Evolutionary conservation across 148 eudicot genomes (phyloP), one percentile per base, ranked within the genome.

Genomic region (Vaccinium corymbosum): DNA sequence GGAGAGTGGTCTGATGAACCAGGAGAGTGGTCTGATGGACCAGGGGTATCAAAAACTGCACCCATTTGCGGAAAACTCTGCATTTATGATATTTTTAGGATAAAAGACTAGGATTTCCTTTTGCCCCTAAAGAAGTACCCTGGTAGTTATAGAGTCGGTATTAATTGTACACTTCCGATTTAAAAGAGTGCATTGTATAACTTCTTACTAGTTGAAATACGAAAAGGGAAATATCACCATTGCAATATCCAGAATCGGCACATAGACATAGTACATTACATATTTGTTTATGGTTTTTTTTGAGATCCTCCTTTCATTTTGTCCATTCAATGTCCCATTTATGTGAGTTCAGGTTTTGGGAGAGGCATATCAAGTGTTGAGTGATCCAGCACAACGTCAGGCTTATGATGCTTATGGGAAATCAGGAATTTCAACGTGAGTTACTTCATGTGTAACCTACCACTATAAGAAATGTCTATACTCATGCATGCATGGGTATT

Each of bases 301-400:
- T 20, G 51, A 82, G 84, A 74, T 38, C 32, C 42, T 50, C 19
- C 13, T 32, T 22, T 38, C 32, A 3, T 29, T 74, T n/a, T 20
- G 46, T 20, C 10, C 66, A 59, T 35, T 35, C 32, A 35, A 76
- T 16, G 27, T 38, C 68, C 64, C 15, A 17, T 52, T 76, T 2
- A 68, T 77, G 80, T 79, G 49, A 82, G 71, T 84, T 80, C 90
- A 97, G 99, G 94, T 90, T 84, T 76, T 97, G 80, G 99, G 99
- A 84, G 98, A 97, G 91, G 99, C 99, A 77, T 97, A 97, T 85
- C 99, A 97, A 90, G 99, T 97, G 73, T 71, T 97, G 86, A 97
- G 99, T 87, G 97, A 97, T 90, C 94, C 98, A 82, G 22, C 91
- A 13, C 99, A 94, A 86, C 90, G 98, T 62, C 95, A 97, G 86